phyloP scores from a whole-genome alignment of 2,329 filamentous ascomycete genomes.

The Hymenoscyphus occultus region DNA sequence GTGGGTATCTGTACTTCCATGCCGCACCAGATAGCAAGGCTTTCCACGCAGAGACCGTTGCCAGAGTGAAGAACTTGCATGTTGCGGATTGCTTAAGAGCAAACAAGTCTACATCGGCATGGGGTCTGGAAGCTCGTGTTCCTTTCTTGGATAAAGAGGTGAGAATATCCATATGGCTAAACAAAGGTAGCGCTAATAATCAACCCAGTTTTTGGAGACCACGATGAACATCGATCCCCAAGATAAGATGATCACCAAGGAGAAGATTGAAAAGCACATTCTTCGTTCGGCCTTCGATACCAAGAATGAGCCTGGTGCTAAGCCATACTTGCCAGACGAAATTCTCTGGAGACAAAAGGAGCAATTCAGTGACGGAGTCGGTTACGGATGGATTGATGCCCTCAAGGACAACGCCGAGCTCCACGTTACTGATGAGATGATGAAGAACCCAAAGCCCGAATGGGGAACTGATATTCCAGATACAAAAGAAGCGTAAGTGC shows the following conservation, averaged over 20 bases:
- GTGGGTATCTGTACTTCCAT: conserved; percentile 98
- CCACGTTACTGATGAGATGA: conserved; percentile 92
- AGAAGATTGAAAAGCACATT: conserved; percentile 89
- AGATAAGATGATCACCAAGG: conserved; percentile 87
- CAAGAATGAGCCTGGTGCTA: conserved; percentile 71
- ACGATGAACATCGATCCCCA: conserved; percentile 90
- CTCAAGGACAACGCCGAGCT: conserved; percentile 92
- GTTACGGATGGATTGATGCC: conserved; percentile 98
- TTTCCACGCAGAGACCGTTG: conserved; percentile 95
- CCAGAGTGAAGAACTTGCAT: conserved; percentile 94
- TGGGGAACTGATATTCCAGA: conserved; percentile 93
- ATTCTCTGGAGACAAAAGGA: conserved; percentile 99
- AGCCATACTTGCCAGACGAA: conserved; percentile 89
- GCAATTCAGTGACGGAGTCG: conserved; percentile 97
- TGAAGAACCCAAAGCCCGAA: conserved; percentile 96
- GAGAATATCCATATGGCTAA: conserved; percentile 26
- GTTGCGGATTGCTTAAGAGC: conserved; percentile 93
- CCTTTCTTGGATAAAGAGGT: conserved; percentile 94
- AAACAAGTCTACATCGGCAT: conserved; percentile 98
- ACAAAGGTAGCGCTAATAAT: conserved; percentile 20
- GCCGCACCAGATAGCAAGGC: conserved; percentile 83
- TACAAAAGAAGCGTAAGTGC: conserved; percentile 85
- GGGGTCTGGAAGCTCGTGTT: conserved; percentile 96
- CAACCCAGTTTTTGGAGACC: conserved; percentile 73
- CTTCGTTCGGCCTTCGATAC: conserved; percentile 97